Conservation (phyloP, 768 basidiomycete species). For the Basidioascus undulatus region DNA sequence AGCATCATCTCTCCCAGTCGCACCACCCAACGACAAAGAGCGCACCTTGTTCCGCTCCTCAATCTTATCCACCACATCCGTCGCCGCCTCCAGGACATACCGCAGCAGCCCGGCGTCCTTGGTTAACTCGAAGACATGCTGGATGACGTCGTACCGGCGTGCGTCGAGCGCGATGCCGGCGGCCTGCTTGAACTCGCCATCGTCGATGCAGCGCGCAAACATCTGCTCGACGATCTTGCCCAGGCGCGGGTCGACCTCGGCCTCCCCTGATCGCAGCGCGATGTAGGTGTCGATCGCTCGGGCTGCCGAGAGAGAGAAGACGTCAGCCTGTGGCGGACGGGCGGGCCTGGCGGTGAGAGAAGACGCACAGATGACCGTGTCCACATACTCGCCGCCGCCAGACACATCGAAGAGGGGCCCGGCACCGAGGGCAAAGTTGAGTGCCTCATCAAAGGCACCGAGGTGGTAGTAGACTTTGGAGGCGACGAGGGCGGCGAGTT, state of each 20-base stretch:
- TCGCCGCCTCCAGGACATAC: slow-evolving; percentile 77
- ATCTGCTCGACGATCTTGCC: slow-evolving; percentile 72
- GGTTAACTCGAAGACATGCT: slow-evolving; percentile 45
- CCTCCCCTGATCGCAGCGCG: slow-evolving; percentile 31
- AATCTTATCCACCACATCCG: slow-evolving; percentile 70
- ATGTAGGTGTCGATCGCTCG: slow-evolving; percentile 93
- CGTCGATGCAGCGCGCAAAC: slow-evolving; percentile 57
- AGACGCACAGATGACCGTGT: slow-evolving; percentile 75
- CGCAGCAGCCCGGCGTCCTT: slow-evolving; percentile 55
- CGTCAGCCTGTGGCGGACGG: background rate
- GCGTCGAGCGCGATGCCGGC: slow-evolving; percentile 90
- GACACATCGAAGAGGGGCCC: slow-evolving; percentile 51
- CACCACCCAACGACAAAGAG: slow-evolving; percentile 31
- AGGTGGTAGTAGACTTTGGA: slow-evolving; percentile 97
- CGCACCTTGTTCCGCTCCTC: slow-evolving; percentile 17
- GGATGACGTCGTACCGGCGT: slow-evolving; percentile 62
- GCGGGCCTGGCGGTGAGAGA: background rate
- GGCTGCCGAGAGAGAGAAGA: slow-evolving; percentile 26
- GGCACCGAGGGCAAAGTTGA: slow-evolving; percentile 81
- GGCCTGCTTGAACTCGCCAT: slow-evolving; percentile 81
- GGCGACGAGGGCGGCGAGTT: slow-evolving; percentile 71
- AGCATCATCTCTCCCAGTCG: slow-evolving; percentile 50
- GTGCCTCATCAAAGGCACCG: slow-evolving; percentile 81
- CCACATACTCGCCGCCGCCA: slow-evolving; percentile 64
- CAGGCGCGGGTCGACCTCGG: slow-evolving; percentile 53